Evolutionary conservation across 2,329 filamentous ascomycete species (phyloP).

Genomic region (Akanthomyces uredinophilus): DNA sequence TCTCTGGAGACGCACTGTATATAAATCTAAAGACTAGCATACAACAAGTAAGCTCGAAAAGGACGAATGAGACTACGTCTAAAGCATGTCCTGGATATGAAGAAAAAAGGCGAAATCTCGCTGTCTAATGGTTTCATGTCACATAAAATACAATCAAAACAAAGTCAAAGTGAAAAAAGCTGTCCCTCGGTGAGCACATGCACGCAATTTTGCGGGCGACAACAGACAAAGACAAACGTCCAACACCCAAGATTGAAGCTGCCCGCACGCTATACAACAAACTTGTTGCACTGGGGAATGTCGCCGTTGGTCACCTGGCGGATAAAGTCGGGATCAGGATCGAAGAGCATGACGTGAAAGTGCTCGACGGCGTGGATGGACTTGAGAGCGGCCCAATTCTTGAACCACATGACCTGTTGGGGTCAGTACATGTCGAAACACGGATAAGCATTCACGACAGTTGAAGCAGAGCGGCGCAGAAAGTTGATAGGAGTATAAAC

Average conservation of each 20-base stretch:
- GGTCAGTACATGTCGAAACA: constrained; percentile 9
- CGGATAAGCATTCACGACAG: no score
- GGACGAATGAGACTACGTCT: neutral
- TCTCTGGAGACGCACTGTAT: neutral
- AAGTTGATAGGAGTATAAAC: constrained; percentile 19
- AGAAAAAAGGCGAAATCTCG: constrained; percentile 4
- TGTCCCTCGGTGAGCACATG: neutral
- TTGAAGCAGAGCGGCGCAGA: no score
- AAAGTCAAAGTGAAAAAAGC: neutral
- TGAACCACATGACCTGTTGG: constrained; percentile 40
- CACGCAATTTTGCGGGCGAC: neutral
- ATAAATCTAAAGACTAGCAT: neutral
- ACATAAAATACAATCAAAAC: constrained; percentile 12
- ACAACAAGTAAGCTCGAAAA: neutral
- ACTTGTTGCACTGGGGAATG: constrained; percentile 55
- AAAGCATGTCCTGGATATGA: neutral
- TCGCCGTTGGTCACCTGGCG: constrained; percentile 68
- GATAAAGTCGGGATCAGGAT: constrained; percentile 67
- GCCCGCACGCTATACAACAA: constrained; percentile 15
- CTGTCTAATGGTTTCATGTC: constrained; percentile 14
- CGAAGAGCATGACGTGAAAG: constrained; percentile 87
- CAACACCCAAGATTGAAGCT: neutral
- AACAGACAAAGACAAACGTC: neutral
- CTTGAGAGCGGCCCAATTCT: constrained; percentile 80
- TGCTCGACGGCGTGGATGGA: constrained; percentile 85